Conservation (phyloP, 1,284 basidiomycete species). For the Thelephora terrestris region DNA sequence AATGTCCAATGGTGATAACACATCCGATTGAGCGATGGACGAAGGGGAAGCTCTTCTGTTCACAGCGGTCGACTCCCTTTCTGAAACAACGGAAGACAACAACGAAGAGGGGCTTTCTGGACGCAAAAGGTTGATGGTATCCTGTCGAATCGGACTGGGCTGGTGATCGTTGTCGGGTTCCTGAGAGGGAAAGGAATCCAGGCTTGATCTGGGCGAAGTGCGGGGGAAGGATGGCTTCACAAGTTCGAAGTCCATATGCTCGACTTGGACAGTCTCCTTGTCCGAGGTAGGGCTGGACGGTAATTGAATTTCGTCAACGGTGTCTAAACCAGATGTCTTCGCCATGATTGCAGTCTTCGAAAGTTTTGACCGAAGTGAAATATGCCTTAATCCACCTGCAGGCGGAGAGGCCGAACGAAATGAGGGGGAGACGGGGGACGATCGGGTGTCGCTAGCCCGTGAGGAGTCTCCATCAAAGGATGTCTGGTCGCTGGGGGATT, state of each 20-base stretch:
- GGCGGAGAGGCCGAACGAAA: neutral
- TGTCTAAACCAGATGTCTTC: slow-evolving; percentile 12
- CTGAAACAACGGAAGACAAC: slow-evolving; percentile 18
- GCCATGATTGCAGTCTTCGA: slow-evolving; percentile 49
- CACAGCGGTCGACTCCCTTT: neutral
- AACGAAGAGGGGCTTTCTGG: slow-evolving; percentile 43
- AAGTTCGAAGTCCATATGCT: slow-evolving; percentile 74
- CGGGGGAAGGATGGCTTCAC: slow-evolving; percentile 46
- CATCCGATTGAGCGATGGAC: neutral
- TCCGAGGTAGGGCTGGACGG: slow-evolving; percentile 18
- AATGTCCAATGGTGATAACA: slow-evolving; percentile 20
- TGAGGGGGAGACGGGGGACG: neutral
- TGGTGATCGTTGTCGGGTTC: slow-evolving; percentile 9
- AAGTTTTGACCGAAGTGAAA: slow-evolving; percentile 44
- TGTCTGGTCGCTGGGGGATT: neutral
- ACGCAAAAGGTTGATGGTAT: slow-evolving; percentile 26
- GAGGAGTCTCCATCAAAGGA: neutral
- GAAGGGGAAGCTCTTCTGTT: neutral
- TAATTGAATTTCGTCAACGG: slow-evolving; percentile 20
- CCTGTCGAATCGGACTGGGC: slow-evolving; percentile 22
- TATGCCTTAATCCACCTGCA: slow-evolving; percentile 10
- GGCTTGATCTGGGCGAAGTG: slow-evolving; percentile 36
- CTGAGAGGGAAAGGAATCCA: slow-evolving; percentile 38
- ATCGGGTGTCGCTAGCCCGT: neutral
- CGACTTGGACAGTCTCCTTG: slow-evolving; percentile 51